These are phyloP conservation scores for Thoreauomyces humboldtii DNA, from an alignment of 192 early-diverging fungal genomes.

Conservation along the genomic window DNA sequence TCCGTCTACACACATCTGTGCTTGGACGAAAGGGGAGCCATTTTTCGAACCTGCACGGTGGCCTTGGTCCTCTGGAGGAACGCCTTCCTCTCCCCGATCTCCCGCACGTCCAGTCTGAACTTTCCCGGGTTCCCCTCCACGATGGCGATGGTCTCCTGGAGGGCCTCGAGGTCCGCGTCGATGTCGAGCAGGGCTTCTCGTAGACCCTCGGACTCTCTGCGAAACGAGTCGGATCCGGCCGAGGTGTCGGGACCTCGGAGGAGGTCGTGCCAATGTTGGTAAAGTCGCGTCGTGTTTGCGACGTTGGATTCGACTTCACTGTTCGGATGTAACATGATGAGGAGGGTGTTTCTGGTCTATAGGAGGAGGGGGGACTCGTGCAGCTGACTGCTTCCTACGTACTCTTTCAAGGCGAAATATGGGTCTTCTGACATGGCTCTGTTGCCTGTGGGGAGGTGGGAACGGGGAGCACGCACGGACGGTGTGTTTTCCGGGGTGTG, in stretches of 20 bases:
- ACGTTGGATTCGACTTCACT: slow-evolving; percentile 31
- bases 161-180: slow-evolving; percentile 40
- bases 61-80: slow-evolving; percentile 32
- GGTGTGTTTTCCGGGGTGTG: too few species aligned
- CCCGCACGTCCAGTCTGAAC: slow-evolving; percentile 38
- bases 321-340: not conserved
- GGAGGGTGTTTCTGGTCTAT: not conserved
- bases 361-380: not conserved
- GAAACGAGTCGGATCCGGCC: slow-evolving; percentile 14
- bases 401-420: slow-evolving; percentile 38
- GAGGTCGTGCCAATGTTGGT: slow-evolving; percentile 22
- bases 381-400: not conserved
- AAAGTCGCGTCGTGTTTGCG: slow-evolving; percentile 20
- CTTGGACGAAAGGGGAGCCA: too few species aligned
- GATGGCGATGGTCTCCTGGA: slow-evolving; percentile 45
- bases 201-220: slow-evolving; percentile 18
- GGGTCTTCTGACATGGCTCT: slow-evolving; percentile 27
- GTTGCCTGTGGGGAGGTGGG: too few species aligned
- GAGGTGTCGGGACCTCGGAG: slow-evolving; percentile 27
- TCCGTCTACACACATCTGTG: too few species aligned
- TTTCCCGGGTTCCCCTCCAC: slow-evolving; percentile 41
- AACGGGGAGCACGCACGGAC: too few species aligned
- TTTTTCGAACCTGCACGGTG: slow-evolving; percentile 27
- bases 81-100: slow-evolving; percentile 38
- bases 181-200: slow-evolving; percentile 30